Evolutionary conservation across 352 stramenopile species (phyloP).

Genomic region (Hyaloperonospora arabidopsidis): DNA sequence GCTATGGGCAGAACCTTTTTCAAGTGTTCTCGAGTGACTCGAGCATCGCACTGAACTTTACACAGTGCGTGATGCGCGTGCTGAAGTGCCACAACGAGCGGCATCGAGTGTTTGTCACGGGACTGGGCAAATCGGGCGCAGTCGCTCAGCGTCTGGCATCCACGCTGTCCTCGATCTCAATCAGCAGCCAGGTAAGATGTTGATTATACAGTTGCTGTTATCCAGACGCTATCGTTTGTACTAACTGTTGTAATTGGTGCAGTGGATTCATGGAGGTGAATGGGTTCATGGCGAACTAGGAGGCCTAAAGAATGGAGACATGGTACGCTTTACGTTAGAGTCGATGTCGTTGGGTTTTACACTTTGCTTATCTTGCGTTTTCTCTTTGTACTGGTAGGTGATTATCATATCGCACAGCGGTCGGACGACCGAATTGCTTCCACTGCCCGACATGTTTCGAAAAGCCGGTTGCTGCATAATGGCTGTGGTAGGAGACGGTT

Average conservation of each 20-base stretch:
- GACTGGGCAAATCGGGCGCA: conserved; percentile 76
- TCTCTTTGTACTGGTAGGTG: conserved; percentile 14
- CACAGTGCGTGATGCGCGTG: conserved; percentile 26
- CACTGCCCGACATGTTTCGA: conserved; percentile 41
- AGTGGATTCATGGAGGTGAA: conserved; percentile 75
- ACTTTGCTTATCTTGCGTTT: background rate
- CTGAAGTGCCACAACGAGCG: conserved; percentile 40
- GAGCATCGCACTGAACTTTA: conserved; percentile 22
- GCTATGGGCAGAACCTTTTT: conserved; percentile 33
- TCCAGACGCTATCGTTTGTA: background rate
- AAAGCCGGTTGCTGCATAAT: conserved; percentile 35
- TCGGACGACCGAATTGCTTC: conserved; percentile 48
- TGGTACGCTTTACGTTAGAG: conserved; percentile 15
- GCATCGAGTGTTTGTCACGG: conserved; percentile 52
- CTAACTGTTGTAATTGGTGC: background rate
- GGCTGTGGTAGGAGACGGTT: conserved; percentile 38
- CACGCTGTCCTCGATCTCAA: conserved; percentile 60
- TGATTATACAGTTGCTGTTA: background rate
- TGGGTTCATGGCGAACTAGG: conserved; percentile 78
- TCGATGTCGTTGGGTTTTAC: background rate
- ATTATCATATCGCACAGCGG: conserved; percentile 73
- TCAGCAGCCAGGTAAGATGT: conserved; percentile 50
- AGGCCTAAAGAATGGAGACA: conserved; percentile 47
- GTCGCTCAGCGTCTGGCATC: conserved; percentile 64
- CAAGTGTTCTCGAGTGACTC: conserved; percentile 26